Evolutionary conservation across 306 rosid species (phyloP).

Genomic region (Pueraria montana): DNA sequence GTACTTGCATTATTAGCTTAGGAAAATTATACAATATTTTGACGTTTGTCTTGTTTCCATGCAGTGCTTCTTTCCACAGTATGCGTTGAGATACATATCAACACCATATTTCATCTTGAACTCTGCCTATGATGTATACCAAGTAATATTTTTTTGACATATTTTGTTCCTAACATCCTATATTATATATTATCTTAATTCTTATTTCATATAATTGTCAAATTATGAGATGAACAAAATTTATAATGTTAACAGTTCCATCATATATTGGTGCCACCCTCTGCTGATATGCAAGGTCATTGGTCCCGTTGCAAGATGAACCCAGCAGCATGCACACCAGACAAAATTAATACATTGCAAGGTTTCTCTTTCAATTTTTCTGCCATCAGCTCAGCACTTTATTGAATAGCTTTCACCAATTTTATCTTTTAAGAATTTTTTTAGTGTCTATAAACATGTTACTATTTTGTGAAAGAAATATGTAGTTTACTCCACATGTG

Average conservation of each 20-base stretch:
- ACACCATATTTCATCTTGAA: too few species aligned
- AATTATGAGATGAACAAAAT: too few species aligned
- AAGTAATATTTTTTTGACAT: too few species aligned
- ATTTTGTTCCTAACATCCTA: too few species aligned
- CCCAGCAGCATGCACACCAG: constrained; percentile 68
- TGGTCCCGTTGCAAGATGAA: constrained; percentile 83
- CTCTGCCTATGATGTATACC: too few species aligned
- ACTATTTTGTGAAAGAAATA: constrained; percentile 5
- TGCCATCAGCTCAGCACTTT: not conserved
- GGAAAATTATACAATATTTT: too few species aligned
- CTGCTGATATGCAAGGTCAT: constrained; percentile 76
- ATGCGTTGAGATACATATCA: too few species aligned
- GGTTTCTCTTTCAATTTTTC: constrained; percentile 54
- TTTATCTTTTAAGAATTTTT: not conserved
- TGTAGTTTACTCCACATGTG: constrained; percentile 7
- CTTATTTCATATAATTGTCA: too few species aligned
- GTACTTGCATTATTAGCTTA: too few species aligned
- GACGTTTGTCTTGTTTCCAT: too few species aligned
- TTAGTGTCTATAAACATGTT: not conserved
- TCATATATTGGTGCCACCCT: constrained; percentile 81
- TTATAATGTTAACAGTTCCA: constrained; percentile 67
- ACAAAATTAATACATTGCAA: constrained; percentile 70
- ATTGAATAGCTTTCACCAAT: not conserved
- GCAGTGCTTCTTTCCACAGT: too few species aligned
- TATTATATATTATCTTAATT: too few species aligned